Percentiles rank a stretch among this genome's conserved stretches.
Conservation (phyloP, 2,329 filamentous ascomycete genomes). For the Cladosporium sp. region DNA sequence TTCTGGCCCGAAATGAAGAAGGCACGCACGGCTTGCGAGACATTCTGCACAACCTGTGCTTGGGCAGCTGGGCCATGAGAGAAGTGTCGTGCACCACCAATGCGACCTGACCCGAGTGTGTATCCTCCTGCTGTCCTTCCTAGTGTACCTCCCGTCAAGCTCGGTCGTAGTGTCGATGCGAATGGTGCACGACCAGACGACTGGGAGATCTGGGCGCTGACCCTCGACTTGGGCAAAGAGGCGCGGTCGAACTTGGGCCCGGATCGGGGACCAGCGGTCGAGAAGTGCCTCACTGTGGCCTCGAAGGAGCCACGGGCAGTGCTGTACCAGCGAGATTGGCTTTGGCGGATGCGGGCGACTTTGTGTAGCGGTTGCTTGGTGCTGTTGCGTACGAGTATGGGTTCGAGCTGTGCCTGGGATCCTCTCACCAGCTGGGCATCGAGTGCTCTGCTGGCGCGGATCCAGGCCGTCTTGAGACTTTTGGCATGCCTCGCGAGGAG, state of each 20-base stretch:
- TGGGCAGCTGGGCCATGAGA: slow-evolving; percentile 83
- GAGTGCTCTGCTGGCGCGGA: slow-evolving; percentile 33
- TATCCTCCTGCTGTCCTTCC: slow-evolving; percentile 91
- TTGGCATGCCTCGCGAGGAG: slow-evolving; percentile 39
- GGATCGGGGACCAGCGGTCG: slow-evolving; percentile 44
- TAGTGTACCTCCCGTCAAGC: slow-evolving; percentile 83
- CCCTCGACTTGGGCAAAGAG: slow-evolving; percentile 58
- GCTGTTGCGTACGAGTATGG: slow-evolving; percentile 59
- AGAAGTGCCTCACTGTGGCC: slow-evolving; percentile 54
- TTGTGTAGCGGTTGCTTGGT: slow-evolving; percentile 63
- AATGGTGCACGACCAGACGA: slow-evolving; percentile 80
- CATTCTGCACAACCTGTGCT: slow-evolving; percentile 90
- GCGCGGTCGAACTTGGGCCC: slow-evolving; percentile 52
- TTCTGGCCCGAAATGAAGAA: slow-evolving; percentile 92
- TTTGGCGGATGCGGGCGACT: slow-evolving; percentile 64
- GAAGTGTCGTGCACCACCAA: slow-evolving; percentile 80
- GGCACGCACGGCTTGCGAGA: slow-evolving; percentile 88
- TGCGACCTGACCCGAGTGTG: slow-evolving; percentile 62
- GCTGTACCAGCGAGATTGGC: slow-evolving; percentile 65
- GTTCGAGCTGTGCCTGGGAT: slow-evolving; percentile 56
- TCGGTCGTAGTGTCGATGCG: slow-evolving; percentile 83
- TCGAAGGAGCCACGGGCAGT: slow-evolving; percentile 52
- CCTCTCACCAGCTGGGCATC: slow-evolving; percentile 41
- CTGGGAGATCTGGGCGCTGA: slow-evolving; percentile 59
- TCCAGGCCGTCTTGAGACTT: slow-evolving; percentile 35